phyloP scores from a whole-genome alignment of 768 basidiomycete species.

The Exidia glandulosa region DNA sequence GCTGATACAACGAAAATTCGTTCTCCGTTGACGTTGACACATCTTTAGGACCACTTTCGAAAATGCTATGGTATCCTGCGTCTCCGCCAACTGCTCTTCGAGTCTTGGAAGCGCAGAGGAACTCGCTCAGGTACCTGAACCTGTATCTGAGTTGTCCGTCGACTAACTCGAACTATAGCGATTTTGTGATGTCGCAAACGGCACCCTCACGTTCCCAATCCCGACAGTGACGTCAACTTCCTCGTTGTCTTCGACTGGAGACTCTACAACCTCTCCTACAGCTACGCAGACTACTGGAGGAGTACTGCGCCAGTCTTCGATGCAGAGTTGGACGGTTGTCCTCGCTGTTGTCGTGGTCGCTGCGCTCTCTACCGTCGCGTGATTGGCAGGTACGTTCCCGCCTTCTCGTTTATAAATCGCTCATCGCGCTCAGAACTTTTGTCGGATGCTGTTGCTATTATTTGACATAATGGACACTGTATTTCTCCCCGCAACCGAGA shows the following conservation, averaged over 20 bases:
- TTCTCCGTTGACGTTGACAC: slow-evolving; percentile 7
- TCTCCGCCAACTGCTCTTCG: slow-evolving; percentile 24
- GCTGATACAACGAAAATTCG: slow-evolving; percentile 6
- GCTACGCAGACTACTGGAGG: neutral
- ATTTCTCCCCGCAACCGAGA: no score
- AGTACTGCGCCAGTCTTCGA: neutral
- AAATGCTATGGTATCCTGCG: slow-evolving; percentile 25
- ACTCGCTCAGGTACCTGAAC: slow-evolving; percentile 23
- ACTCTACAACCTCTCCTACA: neutral
- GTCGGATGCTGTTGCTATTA: no score
- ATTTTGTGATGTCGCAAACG: neutral
- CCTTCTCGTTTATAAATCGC: no score
- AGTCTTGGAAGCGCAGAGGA: slow-evolving; percentile 29
- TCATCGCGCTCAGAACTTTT: no score
- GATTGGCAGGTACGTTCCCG: no score
- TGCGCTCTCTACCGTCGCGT: no score
- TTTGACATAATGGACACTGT: no score
- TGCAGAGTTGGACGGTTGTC: no score
- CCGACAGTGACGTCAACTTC: neutral
- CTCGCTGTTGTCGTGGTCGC: no score
- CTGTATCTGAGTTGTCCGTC: neutral
- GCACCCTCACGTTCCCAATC: neutral
- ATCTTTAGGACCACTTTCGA: slow-evolving; percentile 23
- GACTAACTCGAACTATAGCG: neutral
- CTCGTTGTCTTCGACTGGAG: neutral